phyloP scores from a whole-genome alignment of 1,139 yeast genomes.

The Saccharomyces hybrid region DNA sequence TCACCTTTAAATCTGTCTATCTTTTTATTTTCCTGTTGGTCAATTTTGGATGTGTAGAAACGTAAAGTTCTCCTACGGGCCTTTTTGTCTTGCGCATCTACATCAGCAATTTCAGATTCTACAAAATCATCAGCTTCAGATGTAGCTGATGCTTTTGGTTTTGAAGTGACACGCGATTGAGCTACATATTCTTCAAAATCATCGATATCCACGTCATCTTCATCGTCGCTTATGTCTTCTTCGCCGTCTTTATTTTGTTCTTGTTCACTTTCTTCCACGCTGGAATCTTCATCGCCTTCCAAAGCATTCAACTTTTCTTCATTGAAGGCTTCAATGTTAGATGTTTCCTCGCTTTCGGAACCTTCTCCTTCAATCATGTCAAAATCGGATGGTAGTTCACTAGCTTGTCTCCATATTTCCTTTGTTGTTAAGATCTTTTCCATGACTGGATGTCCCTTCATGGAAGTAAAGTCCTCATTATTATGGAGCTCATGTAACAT shows the following conservation, averaged over 20 bases:
- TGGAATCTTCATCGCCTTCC: constrained; percentile 17
- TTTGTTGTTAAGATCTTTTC: constrained; percentile 69
- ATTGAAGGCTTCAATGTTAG: constrained; percentile 20
- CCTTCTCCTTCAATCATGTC: constrained; percentile 25
- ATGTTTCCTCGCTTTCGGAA: constrained; percentile 27
- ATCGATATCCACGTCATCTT: constrained; percentile 31
- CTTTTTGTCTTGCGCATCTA: constrained; percentile 80
- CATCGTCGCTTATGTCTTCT: constrained; percentile 24
- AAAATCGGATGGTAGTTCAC: constrained; percentile 36
- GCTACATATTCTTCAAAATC: constrained; percentile 47
- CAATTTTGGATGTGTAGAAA: constrained; percentile 94
- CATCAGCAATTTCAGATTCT: constrained; percentile 61
- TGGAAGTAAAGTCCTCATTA: constrained; percentile 46
- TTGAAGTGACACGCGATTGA: constrained; percentile 37
- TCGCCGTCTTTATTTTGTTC: constrained; percentile 14
- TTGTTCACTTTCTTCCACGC: constrained; percentile 14
- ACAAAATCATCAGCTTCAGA: constrained; percentile 41
- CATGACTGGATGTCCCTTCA: constrained; percentile 88
- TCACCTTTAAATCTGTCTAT: constrained; percentile 67
- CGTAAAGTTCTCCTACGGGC: constrained; percentile 78
- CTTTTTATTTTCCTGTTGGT: constrained; percentile 62
- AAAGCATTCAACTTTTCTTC: constrained; percentile 25
- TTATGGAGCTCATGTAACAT: constrained; percentile 47
- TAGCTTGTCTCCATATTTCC: constrained; percentile 86
- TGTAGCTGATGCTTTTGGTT: constrained; percentile 6